Base-by-base conservation (phyloP, 257 asterid genomes). In the Solanum virginianum region DNA sequence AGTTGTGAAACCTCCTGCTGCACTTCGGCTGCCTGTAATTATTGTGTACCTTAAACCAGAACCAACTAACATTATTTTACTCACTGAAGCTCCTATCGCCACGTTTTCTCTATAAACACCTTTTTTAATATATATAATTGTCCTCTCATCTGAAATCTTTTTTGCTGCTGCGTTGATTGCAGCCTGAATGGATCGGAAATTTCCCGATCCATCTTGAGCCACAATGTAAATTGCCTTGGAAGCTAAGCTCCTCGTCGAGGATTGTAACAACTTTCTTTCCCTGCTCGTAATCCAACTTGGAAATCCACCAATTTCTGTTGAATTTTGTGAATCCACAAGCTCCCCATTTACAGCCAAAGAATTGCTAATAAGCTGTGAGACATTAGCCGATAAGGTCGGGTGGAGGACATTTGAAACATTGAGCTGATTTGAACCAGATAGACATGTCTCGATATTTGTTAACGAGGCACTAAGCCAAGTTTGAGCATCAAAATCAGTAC, bases 391-490 rank as follows among this genome's bases (percentile, higher is more conserved):
- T 9, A 91, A 22, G 15, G 90, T 75, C 1, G 94, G 92, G 18
- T 93, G 90, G 32, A 86, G 81, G 86, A 95, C 88, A 6, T 84
- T 29, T 3, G 94, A 80, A n/a, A 90, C 87, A 49, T 92, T 90
- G 26, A 89, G 88, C 6, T 90, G 91, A 18, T 12, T 82, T 4
- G 97, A 92, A 16, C 98, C 94, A 13, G 91, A 85, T 7, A 85
- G 70, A 85, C 96, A 94, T 51, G 88, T 92, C 8, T 94, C 91
- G 20, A 95, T 68, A 85, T 89, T 89, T 0, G 98, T 94, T 32
- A 92, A 83, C 16, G 98, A 93, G 0, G 98, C 84, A 87, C 97
- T 92, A 51, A 95, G 95, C 98, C 98, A 95, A 26, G 98, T 95
- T 54, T 94, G 98, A 2, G 89, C 88, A 85, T 95, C 96, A 18